Evolutionary conservation across 2,329 filamentous ascomycete genomes (phyloP).

Genomic region (Fusarium sp.): DNA sequence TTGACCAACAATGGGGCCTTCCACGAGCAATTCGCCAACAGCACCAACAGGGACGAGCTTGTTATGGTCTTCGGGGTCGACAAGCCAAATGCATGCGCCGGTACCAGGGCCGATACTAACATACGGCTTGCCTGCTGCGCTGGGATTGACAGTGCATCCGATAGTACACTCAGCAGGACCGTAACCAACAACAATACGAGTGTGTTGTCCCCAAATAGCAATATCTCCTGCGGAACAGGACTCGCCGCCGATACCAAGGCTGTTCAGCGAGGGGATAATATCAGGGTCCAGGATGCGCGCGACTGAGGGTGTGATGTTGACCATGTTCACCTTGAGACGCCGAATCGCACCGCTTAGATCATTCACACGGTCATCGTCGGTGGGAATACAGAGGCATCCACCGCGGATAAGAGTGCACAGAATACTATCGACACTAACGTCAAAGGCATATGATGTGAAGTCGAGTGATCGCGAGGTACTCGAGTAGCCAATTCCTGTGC

Average conservation of each 20-base stretch:
- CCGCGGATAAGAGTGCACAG: slow-evolving; percentile 64
- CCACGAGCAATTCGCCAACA: slow-evolving; percentile 67
- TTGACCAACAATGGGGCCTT: slow-evolving; percentile 71
- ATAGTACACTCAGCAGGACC: slow-evolving; percentile 69
- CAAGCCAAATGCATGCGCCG: slow-evolving; percentile 64
- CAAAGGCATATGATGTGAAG: slow-evolving; percentile 67
- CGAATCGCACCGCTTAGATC: slow-evolving; percentile 61
- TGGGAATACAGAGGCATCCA: slow-evolving; percentile 67
- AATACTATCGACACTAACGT: slow-evolving; percentile 68
- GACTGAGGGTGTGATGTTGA: slow-evolving; percentile 64
- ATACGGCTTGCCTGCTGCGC: slow-evolving; percentile 52
- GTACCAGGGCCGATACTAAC: slow-evolving; percentile 63
- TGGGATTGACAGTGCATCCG: slow-evolving; percentile 63
- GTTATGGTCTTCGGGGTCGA: slow-evolving; percentile 62
- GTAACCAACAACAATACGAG: slow-evolving; percentile 65
- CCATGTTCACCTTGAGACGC: slow-evolving; percentile 62
- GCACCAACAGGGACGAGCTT: slow-evolving; percentile 62
- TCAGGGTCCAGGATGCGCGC: slow-evolving; percentile 61
- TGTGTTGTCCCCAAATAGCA: slow-evolving; percentile 60
- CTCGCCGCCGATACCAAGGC: slow-evolving; percentile 65
- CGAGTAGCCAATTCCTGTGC: slow-evolving; percentile 56
- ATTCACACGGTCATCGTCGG: slow-evolving; percentile 66
- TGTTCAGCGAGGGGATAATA: slow-evolving; percentile 61
- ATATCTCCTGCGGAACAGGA: slow-evolving; percentile 66
- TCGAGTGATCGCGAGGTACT: slow-evolving; percentile 59